These are phyloP conservation scores for Buddleja alternifolia DNA, from an alignment of 257 asterid genomes.

Conservation along the genomic window DNA sequence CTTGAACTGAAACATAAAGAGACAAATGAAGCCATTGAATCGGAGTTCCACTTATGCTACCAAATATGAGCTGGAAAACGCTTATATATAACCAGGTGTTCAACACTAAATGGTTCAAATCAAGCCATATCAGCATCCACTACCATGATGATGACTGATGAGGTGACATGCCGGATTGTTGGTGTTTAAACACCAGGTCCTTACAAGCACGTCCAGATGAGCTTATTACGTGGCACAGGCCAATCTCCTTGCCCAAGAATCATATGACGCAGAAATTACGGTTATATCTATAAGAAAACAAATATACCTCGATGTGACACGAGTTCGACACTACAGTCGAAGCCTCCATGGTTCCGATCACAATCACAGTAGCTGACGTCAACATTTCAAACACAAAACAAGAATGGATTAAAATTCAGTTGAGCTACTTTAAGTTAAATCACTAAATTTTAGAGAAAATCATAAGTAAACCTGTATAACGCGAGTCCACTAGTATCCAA, in stretches of 20 bases:
- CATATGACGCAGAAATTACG: not conserved
- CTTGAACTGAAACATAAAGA: not conserved
- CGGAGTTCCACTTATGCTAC: not conserved
- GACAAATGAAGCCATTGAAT: not conserved
- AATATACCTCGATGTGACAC: slow-evolving; percentile 81
- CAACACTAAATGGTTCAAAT: too few relatives aligned
- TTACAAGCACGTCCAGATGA: too few relatives aligned
- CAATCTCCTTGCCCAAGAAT: not conserved
- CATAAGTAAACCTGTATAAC: slow-evolving; percentile 64
- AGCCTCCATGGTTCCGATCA: slow-evolving; percentile 91
- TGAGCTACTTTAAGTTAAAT: not conserved
- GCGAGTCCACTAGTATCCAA: slow-evolving; percentile 78
- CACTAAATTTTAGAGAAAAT: slow-evolving; percentile 2
- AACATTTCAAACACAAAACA: slow-evolving; percentile 21
- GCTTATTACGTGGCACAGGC: not conserved
- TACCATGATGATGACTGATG: too few relatives aligned
- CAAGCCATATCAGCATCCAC: too few relatives aligned
- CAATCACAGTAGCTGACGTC: slow-evolving; percentile 78
- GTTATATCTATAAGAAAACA: not conserved
- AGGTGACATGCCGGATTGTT: too few relatives aligned
- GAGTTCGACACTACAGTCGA: slow-evolving; percentile 85
- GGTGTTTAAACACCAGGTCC: too few relatives aligned
- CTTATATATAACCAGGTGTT: too few relatives aligned
- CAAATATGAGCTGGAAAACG: not conserved
- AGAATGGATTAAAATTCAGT: slow-evolving; percentile 9